phyloP scores from a whole-genome alignment of 306 rosid genomes.

The Trichosanthes cucumerina region DNA sequence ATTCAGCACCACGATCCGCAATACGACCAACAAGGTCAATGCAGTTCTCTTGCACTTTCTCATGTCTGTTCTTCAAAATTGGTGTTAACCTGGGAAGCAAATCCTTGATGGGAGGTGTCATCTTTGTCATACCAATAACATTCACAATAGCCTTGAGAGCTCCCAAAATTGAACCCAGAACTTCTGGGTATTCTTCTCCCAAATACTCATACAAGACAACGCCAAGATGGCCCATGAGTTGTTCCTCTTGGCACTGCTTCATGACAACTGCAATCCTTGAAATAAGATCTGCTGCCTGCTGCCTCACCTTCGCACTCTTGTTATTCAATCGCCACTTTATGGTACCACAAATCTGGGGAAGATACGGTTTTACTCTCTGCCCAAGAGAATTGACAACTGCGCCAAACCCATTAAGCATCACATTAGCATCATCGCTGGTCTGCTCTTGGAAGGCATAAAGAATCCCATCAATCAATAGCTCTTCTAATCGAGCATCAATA shows the following conservation, averaged over 20 bases:
- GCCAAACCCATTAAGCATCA: constrained; percentile 93
- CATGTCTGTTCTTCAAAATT: constrained; percentile 90
- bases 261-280: constrained; percentile 92
- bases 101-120: constrained; percentile 96
- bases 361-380: constrained; percentile 84
- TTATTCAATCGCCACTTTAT: constrained; percentile 93
- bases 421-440: constrained; percentile 97
- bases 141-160: constrained; percentile 94
- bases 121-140: constrained; percentile 97
- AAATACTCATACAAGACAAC: constrained; percentile 89
- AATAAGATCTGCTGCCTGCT: constrained; percentile 94
- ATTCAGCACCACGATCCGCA: constrained; percentile 98
- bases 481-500: constrained; percentile 87
- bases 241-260: constrained; percentile 98
- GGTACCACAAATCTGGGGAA: constrained; percentile 97
- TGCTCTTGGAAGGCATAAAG: constrained; percentile 98
- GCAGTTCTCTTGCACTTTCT: constrained; percentile 95
- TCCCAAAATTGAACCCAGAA: constrained; percentile 85
- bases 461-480: constrained; percentile 88
- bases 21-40: constrained; percentile 90
- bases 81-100: constrained; percentile 93
- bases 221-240: constrained; percentile 97
- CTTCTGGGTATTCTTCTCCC: constrained; percentile 97
- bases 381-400: constrained; percentile 96
- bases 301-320: constrained; percentile 95